Evolutionary conservation across 2,329 filamentous ascomycete genomes (phyloP).

Genomic region (Alternaria angustiovoidea): DNA sequence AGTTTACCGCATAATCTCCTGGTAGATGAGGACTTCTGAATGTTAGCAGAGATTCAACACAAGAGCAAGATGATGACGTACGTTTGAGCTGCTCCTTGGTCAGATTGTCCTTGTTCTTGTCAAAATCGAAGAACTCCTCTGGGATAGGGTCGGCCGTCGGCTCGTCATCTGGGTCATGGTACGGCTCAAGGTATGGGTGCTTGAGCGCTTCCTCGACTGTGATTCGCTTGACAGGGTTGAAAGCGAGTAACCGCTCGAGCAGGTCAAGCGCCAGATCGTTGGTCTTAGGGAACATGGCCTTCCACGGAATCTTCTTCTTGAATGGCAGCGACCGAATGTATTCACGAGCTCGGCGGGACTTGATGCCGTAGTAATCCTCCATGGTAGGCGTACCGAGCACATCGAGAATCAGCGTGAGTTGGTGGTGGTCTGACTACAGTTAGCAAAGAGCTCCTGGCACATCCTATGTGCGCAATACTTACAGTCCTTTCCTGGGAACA

Average conservation of each 20-base stretch:
- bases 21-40: slow-evolving; percentile 79
- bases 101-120: slow-evolving; percentile 98
- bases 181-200: slow-evolving; percentile 97
- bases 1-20: slow-evolving; percentile 85
- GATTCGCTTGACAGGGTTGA: slow-evolving; percentile 98
- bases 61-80: slow-evolving; percentile 48
- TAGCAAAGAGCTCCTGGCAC: slow-evolving; percentile 8
- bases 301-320: slow-evolving; percentile 99
- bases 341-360: slow-evolving; percentile 93
- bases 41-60: slow-evolving; percentile 23
- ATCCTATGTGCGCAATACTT: slow-evolving; percentile 49
- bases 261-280: slow-evolving; percentile 95
- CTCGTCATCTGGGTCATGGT: slow-evolving; percentile 98
- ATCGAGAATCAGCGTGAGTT: slow-evolving; percentile 94
- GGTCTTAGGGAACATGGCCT: slow-evolving; percentile 97
- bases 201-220: slow-evolving; percentile 96
- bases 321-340: slow-evolving; percentile 98
- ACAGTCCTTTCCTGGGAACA: slow-evolving; percentile 99
- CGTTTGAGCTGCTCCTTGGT: slow-evolving; percentile 98
- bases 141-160: slow-evolving; percentile 95
- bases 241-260: slow-evolving; percentile 92
- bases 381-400: slow-evolving; percentile 98
- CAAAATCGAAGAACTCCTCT: slow-evolving; percentile 99
- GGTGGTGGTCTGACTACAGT: slow-evolving; percentile 80
- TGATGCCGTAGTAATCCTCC: slow-evolving; percentile 99